Base-by-base conservation (phyloP, 768 basidiomycete species). In the Cantharellus anzutake region DNA sequence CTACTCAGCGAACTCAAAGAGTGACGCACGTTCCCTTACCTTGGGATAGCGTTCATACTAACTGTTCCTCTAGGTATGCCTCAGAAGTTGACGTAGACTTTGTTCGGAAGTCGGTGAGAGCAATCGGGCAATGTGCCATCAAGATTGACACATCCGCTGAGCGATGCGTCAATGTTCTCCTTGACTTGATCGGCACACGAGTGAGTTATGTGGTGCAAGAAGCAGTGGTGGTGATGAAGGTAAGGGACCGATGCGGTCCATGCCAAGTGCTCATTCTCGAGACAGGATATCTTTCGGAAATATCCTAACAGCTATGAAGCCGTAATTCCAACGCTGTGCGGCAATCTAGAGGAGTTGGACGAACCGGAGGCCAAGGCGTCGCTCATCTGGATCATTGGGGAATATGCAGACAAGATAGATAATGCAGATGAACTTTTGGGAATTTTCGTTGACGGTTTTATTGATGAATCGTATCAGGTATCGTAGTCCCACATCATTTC, bases 31-130 rank as follows among this genome's bases (percentile, higher is more conserved):
- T 2, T 38, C 38, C n/a, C 38, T 5, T 40, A 55, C 38, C 7
- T 37, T 37, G 7, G 0, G 1, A 11, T 11, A 11, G 38, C 35
- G 35, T 55, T 55, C 14, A 11, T 7, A 11, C 35, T 55, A 7
- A 14, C 16, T 5, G 38, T 51, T 50, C 39, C 29, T 59, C 42
- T 62, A 94, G 92, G 69, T 96, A 98, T 68, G 83, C 96, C 2
- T 92, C 90, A 1, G 94, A 98, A 70, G 91, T 98, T 0, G 94
- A 99, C 69, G 93, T 98, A 4, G 96, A 98, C 70, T 99, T 99
- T 69, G 96, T 98, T 41, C 78, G 94, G 61, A 86, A 87, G 70
- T 84, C 89, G 61, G 84, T 98, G 68, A 87, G 90, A 67, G 91
- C 93, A 0, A 94, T 99, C 57, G 96, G 96, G 2, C 92, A 94